Conservation (phyloP, 129 eudicot genomes). For the Arctium lappa region DNA sequence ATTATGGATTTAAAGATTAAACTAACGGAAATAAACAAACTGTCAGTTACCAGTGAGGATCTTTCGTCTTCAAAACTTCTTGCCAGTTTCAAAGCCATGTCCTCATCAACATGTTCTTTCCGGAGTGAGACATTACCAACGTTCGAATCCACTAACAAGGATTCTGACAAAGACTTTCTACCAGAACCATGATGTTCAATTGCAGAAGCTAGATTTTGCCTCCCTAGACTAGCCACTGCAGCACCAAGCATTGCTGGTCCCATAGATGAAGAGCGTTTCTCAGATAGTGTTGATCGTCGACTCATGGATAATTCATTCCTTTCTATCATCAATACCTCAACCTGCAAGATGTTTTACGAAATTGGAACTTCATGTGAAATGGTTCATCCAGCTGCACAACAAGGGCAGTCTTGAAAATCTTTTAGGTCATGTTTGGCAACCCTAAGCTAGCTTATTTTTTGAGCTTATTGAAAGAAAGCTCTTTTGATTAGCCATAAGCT, state of each 20-base stretch:
- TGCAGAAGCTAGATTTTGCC: slow-evolving; percentile 77
- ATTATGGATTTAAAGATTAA: neutral
- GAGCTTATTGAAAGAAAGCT: neutral
- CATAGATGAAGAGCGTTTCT: slow-evolving; percentile 43
- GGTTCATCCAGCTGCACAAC: neutral
- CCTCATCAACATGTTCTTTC: slow-evolving; percentile 71
- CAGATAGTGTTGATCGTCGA: slow-evolving; percentile 46
- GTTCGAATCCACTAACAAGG: slow-evolving; percentile 63
- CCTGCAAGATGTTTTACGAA: slow-evolving; percentile 39
- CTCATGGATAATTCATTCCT: slow-evolving; percentile 54
- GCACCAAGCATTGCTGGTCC: slow-evolving; percentile 39
- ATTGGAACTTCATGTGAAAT: neutral
- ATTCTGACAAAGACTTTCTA: slow-evolving; percentile 83
- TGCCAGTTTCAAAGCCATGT: slow-evolving; percentile 33
- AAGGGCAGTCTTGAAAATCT: neutral
- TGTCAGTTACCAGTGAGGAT: slow-evolving; percentile 50
- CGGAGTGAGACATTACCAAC: slow-evolving; percentile 73
- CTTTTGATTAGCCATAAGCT: neutral
- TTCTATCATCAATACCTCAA: slow-evolving; percentile 73
- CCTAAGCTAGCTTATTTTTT: neutral
- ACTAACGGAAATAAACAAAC: neutral
- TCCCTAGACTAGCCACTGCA: slow-evolving; percentile 53
- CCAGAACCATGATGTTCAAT: slow-evolving; percentile 92
- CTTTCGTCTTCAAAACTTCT: slow-evolving; percentile 57
- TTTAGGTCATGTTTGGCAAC: neutral